A percentile compares a stretch with the other conserved stretches of the same genome.
Evolutionary conservation across 2,329 filamentous ascomycete genomes (phyloP).

Genomic region (Colletotrichum tropicicola): DNA sequence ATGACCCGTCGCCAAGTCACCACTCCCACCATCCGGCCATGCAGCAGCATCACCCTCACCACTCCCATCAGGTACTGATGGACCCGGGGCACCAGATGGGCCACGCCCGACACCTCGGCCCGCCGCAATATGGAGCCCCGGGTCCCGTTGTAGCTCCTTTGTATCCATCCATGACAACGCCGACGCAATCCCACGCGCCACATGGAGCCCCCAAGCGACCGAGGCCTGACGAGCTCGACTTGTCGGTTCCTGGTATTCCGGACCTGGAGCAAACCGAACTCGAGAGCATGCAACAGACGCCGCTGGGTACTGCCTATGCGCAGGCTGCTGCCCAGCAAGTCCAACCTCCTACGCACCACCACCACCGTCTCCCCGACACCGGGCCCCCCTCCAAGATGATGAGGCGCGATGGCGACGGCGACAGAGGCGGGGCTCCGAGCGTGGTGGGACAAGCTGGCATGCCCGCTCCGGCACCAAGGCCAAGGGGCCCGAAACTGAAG

Average conservation of each 20-base stretch:
- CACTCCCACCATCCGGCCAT: constrained; percentile 51
- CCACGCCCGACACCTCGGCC: constrained; percentile 58
- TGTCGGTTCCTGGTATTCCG: constrained; percentile 58
- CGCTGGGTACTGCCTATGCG: constrained; percentile 61
- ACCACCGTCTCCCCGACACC: constrained; percentile 81
- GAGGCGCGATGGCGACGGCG: constrained; percentile 64
- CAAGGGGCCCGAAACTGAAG: constrained; percentile 89
- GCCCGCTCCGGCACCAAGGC: constrained; percentile 82
- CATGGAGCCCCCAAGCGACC: constrained; percentile 55
- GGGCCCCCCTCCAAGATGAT: constrained; percentile 75
- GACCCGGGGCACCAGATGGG: constrained; percentile 62
- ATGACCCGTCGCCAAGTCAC: constrained; percentile 51
- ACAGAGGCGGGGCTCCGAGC: constrained; percentile 75
- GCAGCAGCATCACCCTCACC: constrained; percentile 56
- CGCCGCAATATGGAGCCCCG: constrained; percentile 60
- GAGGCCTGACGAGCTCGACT: constrained; percentile 67
- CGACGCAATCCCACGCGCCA: constrained; percentile 43
- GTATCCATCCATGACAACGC: constrained; percentile 59
- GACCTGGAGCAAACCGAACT: constrained; percentile 65
- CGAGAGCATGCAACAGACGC: constrained; percentile 62
- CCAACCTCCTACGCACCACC: constrained; percentile 74
- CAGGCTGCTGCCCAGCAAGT: constrained; percentile 55
- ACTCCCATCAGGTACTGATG: constrained; percentile 64
- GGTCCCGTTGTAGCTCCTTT: constrained; percentile 60
- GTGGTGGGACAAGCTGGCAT: constrained; percentile 89